phyloP scores from a whole-genome alignment of 495 filamentous ascomycete species.

The Hypoxylon fuscum region DNA sequence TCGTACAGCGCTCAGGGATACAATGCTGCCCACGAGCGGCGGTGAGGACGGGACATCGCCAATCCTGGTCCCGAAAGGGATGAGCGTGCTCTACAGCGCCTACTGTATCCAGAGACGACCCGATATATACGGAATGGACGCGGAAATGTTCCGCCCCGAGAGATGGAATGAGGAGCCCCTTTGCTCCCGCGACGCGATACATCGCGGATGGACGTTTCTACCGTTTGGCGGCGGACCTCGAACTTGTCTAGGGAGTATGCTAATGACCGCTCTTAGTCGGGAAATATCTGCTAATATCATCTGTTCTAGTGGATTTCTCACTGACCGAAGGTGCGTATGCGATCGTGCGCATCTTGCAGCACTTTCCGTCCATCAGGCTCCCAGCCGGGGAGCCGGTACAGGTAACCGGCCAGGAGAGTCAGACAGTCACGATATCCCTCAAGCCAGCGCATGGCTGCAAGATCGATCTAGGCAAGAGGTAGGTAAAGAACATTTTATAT shows the following conservation, averaged over 20 bases:
- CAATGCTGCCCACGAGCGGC: constrained; percentile 58
- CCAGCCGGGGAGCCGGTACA: constrained; percentile 23
- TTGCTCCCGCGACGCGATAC: constrained; percentile 17
- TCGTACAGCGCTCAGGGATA: constrained; percentile 57
- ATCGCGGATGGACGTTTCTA: constrained; percentile 26
- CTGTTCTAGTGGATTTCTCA: constrained; percentile 33
- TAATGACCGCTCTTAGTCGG: not conserved
- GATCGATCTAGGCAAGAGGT: constrained; percentile 24
- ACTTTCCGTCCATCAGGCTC: constrained; percentile 28
- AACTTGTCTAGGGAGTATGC: constrained; percentile 21
- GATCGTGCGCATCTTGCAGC: constrained; percentile 49
- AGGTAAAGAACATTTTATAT: too few relatives aligned
- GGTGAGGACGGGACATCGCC: constrained; percentile 59
- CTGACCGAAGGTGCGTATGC: constrained; percentile 44
- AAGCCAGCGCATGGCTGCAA: constrained; percentile 28
- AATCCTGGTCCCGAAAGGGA: constrained; percentile 58
- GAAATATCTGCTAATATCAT: not conserved
- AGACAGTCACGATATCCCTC: constrained; percentile 28
- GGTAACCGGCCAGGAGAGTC: constrained; percentile 28
- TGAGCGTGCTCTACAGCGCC: constrained; percentile 48
- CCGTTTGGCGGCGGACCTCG: constrained; percentile 28
- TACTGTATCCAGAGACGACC: constrained; percentile 69
- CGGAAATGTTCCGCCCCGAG: constrained; percentile 64
- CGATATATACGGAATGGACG: constrained; percentile 61
- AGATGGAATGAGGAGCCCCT: constrained; percentile 60